phyloP scores from a whole-genome alignment of 345 rosid genomes.

The Punica granatum region DNA sequence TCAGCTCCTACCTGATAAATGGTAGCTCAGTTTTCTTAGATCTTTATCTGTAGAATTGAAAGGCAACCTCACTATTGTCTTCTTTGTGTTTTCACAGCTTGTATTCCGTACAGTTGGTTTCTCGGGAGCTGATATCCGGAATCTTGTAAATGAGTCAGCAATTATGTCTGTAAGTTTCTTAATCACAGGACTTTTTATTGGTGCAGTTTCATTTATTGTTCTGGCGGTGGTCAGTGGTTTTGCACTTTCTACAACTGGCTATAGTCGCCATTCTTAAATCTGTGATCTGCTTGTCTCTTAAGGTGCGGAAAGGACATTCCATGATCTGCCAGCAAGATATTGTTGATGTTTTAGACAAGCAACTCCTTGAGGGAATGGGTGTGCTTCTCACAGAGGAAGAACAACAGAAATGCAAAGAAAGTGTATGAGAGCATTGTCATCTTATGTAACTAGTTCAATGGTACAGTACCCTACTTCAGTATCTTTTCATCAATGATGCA shows the following conservation, averaged over 20 bases:
- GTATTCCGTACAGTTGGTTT: slow-evolving; percentile 93
- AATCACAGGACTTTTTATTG: not conserved
- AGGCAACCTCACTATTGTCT: not conserved
- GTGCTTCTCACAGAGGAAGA: slow-evolving; percentile 95
- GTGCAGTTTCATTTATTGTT: not conserved
- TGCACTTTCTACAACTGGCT: slow-evolving; percentile 8
- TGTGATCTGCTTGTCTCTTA: slow-evolving; percentile 11
- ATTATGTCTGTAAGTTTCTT: slow-evolving; percentile 81
- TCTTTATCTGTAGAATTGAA: not conserved
- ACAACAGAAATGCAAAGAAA: slow-evolving; percentile 83
- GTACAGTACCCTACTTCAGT: not conserved
- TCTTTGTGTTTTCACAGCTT: slow-evolving; percentile 41
- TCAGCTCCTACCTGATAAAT: too few relatives aligned
- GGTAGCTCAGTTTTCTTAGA: not conserved
- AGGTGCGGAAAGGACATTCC: slow-evolving; percentile 90
- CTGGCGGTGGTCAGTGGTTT: not conserved
- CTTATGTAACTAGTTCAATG: not conserved
- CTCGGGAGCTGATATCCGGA: slow-evolving; percentile 94
- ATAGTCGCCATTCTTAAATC: slow-evolving; percentile 1
- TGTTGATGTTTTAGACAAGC: slow-evolving; percentile 86
- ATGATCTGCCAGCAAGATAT: slow-evolving; percentile 80
- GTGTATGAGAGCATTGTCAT: slow-evolving; percentile 33
- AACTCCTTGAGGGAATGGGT: slow-evolving; percentile 98
- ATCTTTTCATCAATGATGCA: slow-evolving; percentile 2
- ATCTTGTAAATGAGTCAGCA: slow-evolving; percentile 96